These are phyloP conservation scores for Quercus cerris DNA, from an alignment of 306 rosid genomes.

Conservation along the genomic window DNA sequence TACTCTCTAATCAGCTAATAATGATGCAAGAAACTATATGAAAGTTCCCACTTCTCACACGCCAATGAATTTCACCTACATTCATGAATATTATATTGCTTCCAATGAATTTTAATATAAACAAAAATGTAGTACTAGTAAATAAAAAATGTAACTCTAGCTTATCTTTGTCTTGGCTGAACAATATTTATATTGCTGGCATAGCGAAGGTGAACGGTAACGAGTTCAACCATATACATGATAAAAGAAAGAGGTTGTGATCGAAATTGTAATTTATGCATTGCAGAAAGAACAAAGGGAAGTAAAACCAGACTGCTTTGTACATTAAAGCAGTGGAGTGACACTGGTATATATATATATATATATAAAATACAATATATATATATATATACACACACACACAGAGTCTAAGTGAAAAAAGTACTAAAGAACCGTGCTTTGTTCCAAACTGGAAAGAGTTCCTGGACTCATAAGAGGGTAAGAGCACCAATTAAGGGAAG, in stretches of 20 bases:
- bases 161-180: not conserved
- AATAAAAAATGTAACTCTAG: not conserved
- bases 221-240: not conserved
- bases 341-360: not conserved
- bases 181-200: not conserved
- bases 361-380: not conserved
- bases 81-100: too few species aligned
- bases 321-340: not conserved
- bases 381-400: not conserved
- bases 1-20: not conserved
- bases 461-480: slow-evolving; percentile 40
- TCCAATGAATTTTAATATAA: too few species aligned
- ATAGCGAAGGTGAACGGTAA: not conserved
- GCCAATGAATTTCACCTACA: too few species aligned
- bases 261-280: not conserved
- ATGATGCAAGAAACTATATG: not conserved
- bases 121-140: not conserved
- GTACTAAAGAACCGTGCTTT: slow-evolving; percentile 18
- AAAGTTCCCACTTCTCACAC: not conserved
- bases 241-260: not conserved
- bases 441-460: slow-evolving; percentile 31
- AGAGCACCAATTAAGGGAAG: slow-evolving; percentile 47
- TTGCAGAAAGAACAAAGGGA: not conserved
- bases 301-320: not conserved
- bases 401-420: not conserved